A percentile compares a stretch with the other conserved stretches of the same genome.
These are phyloP conservation scores for Xerocomus brunneocitrinus DNA, from an alignment of 768 basidiomycete species.

Conservation along the genomic window DNA sequence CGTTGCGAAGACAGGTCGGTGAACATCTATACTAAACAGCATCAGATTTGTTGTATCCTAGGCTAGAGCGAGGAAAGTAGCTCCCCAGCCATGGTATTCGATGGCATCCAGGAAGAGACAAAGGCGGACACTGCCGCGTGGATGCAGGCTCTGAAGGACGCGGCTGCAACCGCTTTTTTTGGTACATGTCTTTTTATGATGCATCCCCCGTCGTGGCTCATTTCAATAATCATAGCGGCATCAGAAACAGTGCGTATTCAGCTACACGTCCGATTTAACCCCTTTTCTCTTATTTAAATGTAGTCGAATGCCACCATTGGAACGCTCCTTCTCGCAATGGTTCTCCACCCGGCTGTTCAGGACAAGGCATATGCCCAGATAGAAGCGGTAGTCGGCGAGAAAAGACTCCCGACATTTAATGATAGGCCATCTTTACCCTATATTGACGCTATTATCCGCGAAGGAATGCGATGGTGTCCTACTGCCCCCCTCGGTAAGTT, in stretches of 20 bases:
- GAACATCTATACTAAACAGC: not conserved
- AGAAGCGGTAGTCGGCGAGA: slow-evolving; percentile 17
- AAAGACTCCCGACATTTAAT: slow-evolving; percentile 13
- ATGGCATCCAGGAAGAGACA: slow-evolving; percentile 5
- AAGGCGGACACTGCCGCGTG: not conserved
- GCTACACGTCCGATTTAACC: not conserved
- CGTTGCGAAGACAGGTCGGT: slow-evolving; percentile 24
- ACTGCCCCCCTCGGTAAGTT: not conserved
- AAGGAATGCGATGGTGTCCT: slow-evolving; percentile 20
- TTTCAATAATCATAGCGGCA: slow-evolving; percentile 1
- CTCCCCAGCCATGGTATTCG: slow-evolving; percentile 15
- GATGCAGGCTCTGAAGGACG: slow-evolving; percentile 11
- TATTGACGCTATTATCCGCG: slow-evolving; percentile 35
- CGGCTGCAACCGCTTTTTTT: slow-evolving; percentile 14
- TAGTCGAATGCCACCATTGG: slow-evolving; percentile 8
- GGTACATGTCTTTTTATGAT: not conserved
- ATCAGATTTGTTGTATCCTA: not conserved
- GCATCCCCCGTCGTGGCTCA: not conserved
- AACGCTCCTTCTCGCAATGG: slow-evolving; percentile 16
- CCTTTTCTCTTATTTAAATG: not conserved
- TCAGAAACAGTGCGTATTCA: slow-evolving; percentile 14
- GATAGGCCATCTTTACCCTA: slow-evolving; percentile 30
- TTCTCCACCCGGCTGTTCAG: slow-evolving; percentile 16
- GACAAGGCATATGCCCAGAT: slow-evolving; percentile 14
- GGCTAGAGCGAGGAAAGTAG: not conserved